Percentiles rank a stretch among this genome's conserved stretches.
phyloP scores from a whole-genome alignment of 768 basidiomycete genomes.

The Asterophora parasitica region DNA sequence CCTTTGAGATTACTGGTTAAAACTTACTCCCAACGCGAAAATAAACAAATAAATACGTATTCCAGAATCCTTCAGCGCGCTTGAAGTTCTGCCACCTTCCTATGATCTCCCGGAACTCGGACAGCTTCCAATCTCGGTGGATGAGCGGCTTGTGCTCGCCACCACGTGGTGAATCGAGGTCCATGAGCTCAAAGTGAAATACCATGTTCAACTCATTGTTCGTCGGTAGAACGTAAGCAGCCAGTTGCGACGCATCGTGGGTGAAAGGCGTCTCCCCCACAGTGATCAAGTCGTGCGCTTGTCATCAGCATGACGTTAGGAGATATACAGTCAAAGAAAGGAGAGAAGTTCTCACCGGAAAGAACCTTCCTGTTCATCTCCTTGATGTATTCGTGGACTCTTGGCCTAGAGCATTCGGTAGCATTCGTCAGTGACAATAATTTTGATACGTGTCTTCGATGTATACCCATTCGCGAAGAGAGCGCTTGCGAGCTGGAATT shows the following conservation, averaged over 20 bases:
- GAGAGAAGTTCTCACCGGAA: constrained; percentile 37
- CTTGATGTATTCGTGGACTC: constrained; percentile 60
- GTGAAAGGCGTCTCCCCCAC: constrained; percentile 65
- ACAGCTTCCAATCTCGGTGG: constrained; percentile 44
- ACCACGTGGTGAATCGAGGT: constrained; percentile 45
- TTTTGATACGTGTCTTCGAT: neutral
- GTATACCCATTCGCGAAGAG: constrained; percentile 58
- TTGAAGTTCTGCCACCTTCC: constrained; percentile 55
- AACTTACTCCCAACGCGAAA: constrained; percentile 11
- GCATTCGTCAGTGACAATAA: too few species aligned
- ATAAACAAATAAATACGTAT: constrained; percentile 41
- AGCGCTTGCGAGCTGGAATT: constrained; percentile 50
- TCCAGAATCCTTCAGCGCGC: constrained; percentile 62
- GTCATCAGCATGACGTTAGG: too few species aligned
- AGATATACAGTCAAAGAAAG: neutral
- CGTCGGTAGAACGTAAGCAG: constrained; percentile 49
- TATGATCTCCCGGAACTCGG: constrained; percentile 45
- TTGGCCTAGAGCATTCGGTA: constrained; percentile 46
- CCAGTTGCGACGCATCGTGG: constrained; percentile 44
- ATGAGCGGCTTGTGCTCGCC: constrained; percentile 34
- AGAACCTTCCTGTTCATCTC: constrained; percentile 64
- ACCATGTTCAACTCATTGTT: constrained; percentile 64
- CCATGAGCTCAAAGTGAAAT: constrained; percentile 61
- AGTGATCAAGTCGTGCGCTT: constrained; percentile 56
- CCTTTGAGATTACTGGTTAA: too few species aligned